Conservation (phyloP, 305 asterid species). For the Fraxinus floribunda region DNA sequence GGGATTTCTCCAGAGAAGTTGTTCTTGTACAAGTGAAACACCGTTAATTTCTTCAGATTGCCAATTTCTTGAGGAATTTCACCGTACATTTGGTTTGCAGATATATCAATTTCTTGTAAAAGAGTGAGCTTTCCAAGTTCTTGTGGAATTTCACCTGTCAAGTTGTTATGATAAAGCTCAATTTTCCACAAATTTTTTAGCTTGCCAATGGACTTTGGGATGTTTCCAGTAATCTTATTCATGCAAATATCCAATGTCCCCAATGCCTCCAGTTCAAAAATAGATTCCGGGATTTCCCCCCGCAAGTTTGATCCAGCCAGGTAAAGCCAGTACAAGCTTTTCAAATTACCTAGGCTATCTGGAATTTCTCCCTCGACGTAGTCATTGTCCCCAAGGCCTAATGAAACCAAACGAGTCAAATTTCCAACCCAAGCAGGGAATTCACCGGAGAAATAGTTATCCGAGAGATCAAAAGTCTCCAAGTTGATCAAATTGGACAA, state of each 20-base stretch:
- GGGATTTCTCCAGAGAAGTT: constrained; percentile 85
- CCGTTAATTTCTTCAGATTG: constrained; percentile 55
- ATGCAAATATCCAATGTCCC: constrained; percentile 71
- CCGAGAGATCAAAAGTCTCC: constrained; percentile 67
- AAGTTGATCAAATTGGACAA: constrained; percentile 53
- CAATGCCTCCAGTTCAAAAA: constrained; percentile 57
- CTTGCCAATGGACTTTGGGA: constrained; percentile 55
- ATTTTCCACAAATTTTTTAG: constrained; percentile 63
- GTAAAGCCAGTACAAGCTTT: constrained; percentile 67
- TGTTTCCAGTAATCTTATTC: constrained; percentile 64
- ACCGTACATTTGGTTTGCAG: constrained; percentile 69
- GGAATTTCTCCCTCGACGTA: constrained; percentile 68
- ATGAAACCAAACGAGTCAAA: constrained; percentile 52
- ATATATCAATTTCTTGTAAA: constrained; percentile 72
- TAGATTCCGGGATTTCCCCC: constrained; percentile 72
- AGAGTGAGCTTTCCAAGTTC: constrained; percentile 60
- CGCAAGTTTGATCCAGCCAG: constrained; percentile 59
- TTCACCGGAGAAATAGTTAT: constrained; percentile 64
- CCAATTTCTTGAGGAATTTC: constrained; percentile 58
- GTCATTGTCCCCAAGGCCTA: constrained; percentile 69
- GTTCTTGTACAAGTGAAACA: constrained; percentile 64
- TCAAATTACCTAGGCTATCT: constrained; percentile 57
- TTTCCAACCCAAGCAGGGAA: constrained; percentile 83
- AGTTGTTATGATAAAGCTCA: constrained; percentile 67
- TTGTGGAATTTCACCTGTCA: constrained; percentile 72